Evolutionary conservation across 2,329 filamentous ascomycete species (phyloP).

Genomic region (Aspergillus pseudoviridinutans): DNA sequence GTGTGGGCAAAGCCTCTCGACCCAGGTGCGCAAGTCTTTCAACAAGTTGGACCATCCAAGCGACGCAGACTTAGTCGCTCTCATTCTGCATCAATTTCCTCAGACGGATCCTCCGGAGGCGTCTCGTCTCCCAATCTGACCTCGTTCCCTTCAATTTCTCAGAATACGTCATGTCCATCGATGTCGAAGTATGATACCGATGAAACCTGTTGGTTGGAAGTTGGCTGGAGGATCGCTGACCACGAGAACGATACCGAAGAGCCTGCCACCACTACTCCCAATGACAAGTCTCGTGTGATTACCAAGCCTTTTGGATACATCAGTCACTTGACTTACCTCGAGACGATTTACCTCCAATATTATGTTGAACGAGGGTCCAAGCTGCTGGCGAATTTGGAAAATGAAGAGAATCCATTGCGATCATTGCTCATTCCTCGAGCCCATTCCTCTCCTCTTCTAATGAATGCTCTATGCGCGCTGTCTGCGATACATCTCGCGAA

Average conservation of each 20-base stretch:
- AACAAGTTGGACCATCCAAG: constrained; percentile 16
- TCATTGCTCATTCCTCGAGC: constrained; percentile 35
- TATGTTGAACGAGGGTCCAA: constrained; percentile 33
- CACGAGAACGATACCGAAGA: not conserved
- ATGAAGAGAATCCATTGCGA: constrained; percentile 32
- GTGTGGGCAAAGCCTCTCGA: constrained; percentile 34
- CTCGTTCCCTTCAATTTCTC: not conserved
- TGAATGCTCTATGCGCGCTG: constrained; percentile 36
- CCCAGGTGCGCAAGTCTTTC: constrained; percentile 29
- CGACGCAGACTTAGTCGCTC: constrained; percentile 18
- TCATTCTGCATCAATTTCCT: constrained; percentile 11
- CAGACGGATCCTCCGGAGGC: constrained; percentile 10
- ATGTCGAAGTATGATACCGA: constrained; percentile 1
- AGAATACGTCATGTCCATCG: constrained; percentile 1
- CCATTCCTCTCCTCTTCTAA: constrained; percentile 31
- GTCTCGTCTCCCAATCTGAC: constrained; percentile 8
- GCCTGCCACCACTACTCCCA: not conserved
- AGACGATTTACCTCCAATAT: constrained; percentile 37
- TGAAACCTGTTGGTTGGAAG: not conserved
- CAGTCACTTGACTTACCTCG: constrained; percentile 26
- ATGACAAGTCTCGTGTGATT: constrained; percentile 7
- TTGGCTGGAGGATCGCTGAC: constrained; percentile 1
- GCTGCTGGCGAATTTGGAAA: constrained; percentile 35
- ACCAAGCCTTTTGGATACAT: constrained; percentile 15
- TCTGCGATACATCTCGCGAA: constrained; percentile 37